These are phyloP conservation scores for Rhodamnia argentea DNA, from an alignment of 345 rosid species.

Conservation along the genomic window DNA sequence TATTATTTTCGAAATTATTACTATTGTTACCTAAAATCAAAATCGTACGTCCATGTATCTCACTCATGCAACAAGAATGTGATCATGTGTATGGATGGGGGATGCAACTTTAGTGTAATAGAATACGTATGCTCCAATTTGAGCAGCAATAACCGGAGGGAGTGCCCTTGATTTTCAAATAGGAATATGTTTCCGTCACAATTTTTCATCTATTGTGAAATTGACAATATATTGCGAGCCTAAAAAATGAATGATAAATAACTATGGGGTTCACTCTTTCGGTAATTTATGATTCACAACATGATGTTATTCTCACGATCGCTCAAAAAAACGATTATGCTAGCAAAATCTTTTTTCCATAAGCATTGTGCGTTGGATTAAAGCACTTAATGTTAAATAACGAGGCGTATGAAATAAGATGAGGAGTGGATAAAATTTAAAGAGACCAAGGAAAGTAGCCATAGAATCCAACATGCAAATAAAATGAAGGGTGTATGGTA, in stretches of 20 bases:
- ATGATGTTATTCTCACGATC: too few species aligned
- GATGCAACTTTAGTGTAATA: background rate
- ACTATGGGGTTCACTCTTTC: too few species aligned
- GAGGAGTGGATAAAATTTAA: background rate
- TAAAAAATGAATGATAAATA: too few species aligned
- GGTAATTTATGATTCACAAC: too few species aligned
- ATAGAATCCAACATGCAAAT: background rate
- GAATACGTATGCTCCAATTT: background rate
- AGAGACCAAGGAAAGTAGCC: background rate
- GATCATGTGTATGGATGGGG: background rate
- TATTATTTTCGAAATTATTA: background rate
- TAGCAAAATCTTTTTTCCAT: too few species aligned
- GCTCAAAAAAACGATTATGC: too few species aligned
- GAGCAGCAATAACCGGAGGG: background rate
- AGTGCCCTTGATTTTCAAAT: background rate
- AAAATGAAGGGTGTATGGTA: background rate
- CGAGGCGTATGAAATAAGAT: background rate
- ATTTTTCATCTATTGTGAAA: too few species aligned
- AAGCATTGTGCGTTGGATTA: background rate
- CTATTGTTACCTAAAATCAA: background rate
- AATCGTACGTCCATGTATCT: background rate
- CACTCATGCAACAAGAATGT: background rate
- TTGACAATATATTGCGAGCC: too few species aligned
- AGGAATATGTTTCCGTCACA: too few species aligned
- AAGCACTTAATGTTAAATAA: background rate